Base-by-base conservation (phyloP, 495 filamentous ascomycete species). In the Penicillium longicatenatum region DNA sequence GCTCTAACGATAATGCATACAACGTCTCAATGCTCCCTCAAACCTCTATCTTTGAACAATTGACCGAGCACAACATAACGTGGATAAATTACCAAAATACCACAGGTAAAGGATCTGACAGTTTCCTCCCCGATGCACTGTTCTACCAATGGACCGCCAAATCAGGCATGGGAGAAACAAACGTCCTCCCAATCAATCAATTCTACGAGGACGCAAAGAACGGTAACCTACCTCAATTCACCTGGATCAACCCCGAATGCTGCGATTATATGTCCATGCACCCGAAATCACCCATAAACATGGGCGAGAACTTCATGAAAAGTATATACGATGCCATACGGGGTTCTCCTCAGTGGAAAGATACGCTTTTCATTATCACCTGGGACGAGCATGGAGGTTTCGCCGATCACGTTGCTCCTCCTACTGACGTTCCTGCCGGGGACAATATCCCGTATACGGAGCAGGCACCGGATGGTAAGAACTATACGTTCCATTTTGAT, bases 211-310 rank as follows among this genome's bases (percentile, higher is more conserved):
- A 80, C 50, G 72, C 72, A 16, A 41, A 65, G 29, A 61, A 66
- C 4, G 73, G 80, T n/a, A 73, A 65, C 2, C 70, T 83, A 0
- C 77, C 79, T 2, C 67, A 73, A 20, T 75, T 83, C 55, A 77
- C 74, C 37, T 83, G 75, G 71, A 75, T 83, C 66, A 82, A 83
- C 61, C 79, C 80, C 3, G 75, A 78, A 39, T 83, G 79, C 70
- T 82, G 80, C 67, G 62, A 59, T 9, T 78, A 75, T 50, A 78
- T 70, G 52, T 80, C 77, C 35, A 76, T 80, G 69, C 79, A 82
- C 62, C 79, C 77, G 0, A 70, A 74, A 4, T 74, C 72, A 4
- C 77, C 74, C 4, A 75, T 79, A 52, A 75, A 75, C 33, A 70
- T 76, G 55, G 79, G 79, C 56, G 79, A 83, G 62, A 67, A 64